These are phyloP conservation scores for Grigorovia jiainica DNA, from an alignment of 805 yeast genomes.

Conservation along the genomic window DNA sequence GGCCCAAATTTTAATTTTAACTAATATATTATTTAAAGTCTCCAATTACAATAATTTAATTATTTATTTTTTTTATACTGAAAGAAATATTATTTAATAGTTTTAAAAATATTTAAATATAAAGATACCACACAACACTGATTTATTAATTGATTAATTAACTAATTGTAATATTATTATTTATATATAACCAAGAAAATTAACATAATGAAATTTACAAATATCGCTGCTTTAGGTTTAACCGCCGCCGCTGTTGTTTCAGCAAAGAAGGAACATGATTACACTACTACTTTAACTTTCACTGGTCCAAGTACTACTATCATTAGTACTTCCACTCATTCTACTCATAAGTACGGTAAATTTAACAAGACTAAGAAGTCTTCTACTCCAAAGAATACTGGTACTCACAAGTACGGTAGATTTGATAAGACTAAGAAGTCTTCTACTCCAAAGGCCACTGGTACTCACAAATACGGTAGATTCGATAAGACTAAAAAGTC, in stretches of 20 bases:
- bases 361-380: constrained; percentile 34
- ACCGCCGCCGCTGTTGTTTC: constrained; percentile 28
- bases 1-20: not conserved
- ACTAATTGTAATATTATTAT: not conserved
- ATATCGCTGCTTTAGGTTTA: constrained; percentile 33
- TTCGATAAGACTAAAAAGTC: constrained; percentile 33
- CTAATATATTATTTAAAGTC: not conserved
- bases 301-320: constrained; percentile 21
- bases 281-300: constrained; percentile 11
- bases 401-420: constrained; percentile 51
- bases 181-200: not conserved
- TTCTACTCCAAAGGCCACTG: constrained; percentile 30
- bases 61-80: not conserved
- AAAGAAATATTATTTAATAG: too few species aligned
- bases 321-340: constrained; percentile 25
- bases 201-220: constrained; percentile 34
- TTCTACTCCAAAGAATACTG: constrained; percentile 29
- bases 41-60: not conserved
- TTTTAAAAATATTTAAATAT: not conserved
- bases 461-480: constrained; percentile 48
- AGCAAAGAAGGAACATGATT: constrained; percentile 16
- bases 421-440: constrained; percentile 35
- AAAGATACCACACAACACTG: not conserved
- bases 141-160: not conserved
- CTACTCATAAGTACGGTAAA: constrained; percentile 47